These are phyloP conservation scores for Tardiomyces digboiensis DNA, from an alignment of 1,139 yeast genomes.

Conservation along the genomic window DNA sequence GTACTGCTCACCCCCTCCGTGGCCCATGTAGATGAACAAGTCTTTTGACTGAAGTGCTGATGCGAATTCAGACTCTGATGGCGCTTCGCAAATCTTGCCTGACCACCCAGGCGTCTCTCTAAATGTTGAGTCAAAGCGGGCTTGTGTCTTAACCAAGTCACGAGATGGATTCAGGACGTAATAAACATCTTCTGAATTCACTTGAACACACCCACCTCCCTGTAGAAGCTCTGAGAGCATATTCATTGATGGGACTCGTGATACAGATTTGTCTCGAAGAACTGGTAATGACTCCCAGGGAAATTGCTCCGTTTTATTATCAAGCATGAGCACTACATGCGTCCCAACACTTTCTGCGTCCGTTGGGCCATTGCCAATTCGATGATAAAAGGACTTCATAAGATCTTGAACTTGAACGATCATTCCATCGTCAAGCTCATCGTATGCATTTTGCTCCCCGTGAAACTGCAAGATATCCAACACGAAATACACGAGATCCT, in stretches of 20 bases:
- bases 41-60: constrained; percentile 33
- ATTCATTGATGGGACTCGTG: constrained; percentile 65
- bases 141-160: constrained; percentile 62
- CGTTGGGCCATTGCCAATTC: not conserved
- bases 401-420: constrained; percentile 41
- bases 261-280: constrained; percentile 45
- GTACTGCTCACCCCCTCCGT: constrained; percentile 91
- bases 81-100: constrained; percentile 44
- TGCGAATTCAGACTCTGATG: constrained; percentile 42
- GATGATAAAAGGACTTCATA: constrained; percentile 25
- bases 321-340: constrained; percentile 61
- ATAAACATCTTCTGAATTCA: constrained; percentile 29
- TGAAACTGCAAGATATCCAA: constrained; percentile 50
- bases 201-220: too few species aligned
- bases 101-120: constrained; percentile 35
- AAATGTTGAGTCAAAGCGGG: constrained; percentile 41
- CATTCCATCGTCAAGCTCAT: constrained; percentile 48
- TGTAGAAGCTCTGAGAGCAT: constrained; percentile 37
- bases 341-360: too few species aligned
- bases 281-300: constrained; percentile 84
- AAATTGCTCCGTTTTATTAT: constrained; percentile 50
- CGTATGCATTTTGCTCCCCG: constrained; percentile 57
- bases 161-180: constrained; percentile 75
- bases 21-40: constrained; percentile 73
- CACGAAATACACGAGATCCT: constrained; percentile 55